Conservation (phyloP, 192 early-diverging fungal species). For the Coemansia erecta region DNA sequence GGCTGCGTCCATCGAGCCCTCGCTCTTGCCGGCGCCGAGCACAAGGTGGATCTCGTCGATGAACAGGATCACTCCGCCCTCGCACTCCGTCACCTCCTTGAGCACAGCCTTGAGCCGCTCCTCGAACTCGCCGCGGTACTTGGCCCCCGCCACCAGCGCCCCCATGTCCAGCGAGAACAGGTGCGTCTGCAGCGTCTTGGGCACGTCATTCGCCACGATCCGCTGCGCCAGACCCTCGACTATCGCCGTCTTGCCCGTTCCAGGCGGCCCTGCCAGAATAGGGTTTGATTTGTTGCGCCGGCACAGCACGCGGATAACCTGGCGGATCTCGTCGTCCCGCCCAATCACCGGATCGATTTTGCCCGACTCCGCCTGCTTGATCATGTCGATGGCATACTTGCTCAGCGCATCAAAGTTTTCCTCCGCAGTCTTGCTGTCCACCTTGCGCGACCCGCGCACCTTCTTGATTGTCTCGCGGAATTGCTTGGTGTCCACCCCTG, state of each 20-base stretch:
- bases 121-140: constrained; percentile 98
- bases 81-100: constrained; percentile 90
- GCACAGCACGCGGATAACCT: constrained; percentile 90
- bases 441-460: constrained; percentile 77
- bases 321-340: constrained; percentile 92
- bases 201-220: constrained; percentile 91
- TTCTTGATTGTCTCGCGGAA: constrained; percentile 74
- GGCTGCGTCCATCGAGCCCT: constrained; percentile 94
- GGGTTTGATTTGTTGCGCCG: constrained; percentile 91
- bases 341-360: constrained; percentile 98
- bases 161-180: constrained; percentile 97
- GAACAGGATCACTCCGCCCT: constrained; percentile 89
- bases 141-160: constrained; percentile 87
- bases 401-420: constrained; percentile 85
- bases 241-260: constrained; percentile 75
- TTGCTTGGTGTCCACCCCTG: constrained; percentile 67
- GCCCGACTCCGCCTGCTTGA: constrained; percentile 74
- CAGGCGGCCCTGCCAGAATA: constrained; percentile 79
- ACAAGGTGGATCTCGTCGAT: constrained; percentile 98
- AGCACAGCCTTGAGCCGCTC: constrained; percentile 95
- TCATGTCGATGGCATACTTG: constrained; percentile 94
- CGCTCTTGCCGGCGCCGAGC: constrained; percentile 87
- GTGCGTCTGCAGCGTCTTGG: constrained; percentile 73
- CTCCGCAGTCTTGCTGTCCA: constrained; percentile 85
- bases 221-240: constrained; percentile 95